Conservation (phyloP, 179 eudicot genomes). For the Spergularia azorica region DNA sequence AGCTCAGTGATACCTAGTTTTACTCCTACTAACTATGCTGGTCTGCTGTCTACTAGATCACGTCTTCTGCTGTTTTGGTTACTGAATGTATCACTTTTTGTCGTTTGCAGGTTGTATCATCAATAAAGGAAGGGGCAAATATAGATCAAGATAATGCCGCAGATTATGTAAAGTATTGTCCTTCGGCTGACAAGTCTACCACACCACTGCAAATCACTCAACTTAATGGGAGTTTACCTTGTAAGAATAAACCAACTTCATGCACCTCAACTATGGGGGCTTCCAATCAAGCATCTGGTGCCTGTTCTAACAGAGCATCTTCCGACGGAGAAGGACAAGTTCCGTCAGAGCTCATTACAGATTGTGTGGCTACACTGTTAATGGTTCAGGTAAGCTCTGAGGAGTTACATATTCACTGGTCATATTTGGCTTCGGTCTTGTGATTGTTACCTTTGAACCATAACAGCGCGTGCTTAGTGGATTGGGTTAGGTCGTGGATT, state of each 20-base stretch:
- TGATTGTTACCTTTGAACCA: not conserved
- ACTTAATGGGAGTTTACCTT: constrained; percentile 36
- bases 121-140: constrained; percentile 51
- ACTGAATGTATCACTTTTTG: constrained; percentile 12
- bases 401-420: not conserved
- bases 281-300: constrained; percentile 39
- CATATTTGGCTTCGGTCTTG: constrained; percentile 1
- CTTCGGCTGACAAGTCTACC: constrained; percentile 53
- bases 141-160: constrained; percentile 52
- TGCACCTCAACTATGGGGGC: constrained; percentile 32
- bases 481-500: not conserved
- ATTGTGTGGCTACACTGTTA: constrained; percentile 82
- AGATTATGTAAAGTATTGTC: constrained; percentile 57
- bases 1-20: not conserved
- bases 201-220: constrained; percentile 33
- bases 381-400: constrained; percentile 80
- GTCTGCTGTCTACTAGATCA: not conserved
- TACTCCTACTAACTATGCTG: constrained; percentile 8
- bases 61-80: constrained; percentile 13
- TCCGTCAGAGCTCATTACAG: constrained; percentile 80
- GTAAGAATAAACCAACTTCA: constrained; percentile 33
- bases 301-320: constrained; percentile 42
- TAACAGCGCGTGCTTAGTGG: not conserved
- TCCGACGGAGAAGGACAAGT: constrained; percentile 41
- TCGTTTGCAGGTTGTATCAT: constrained; percentile 60